phyloP scores from a whole-genome alignment of 139 green algal genomes.

The Tetradesmus obliquus region DNA sequence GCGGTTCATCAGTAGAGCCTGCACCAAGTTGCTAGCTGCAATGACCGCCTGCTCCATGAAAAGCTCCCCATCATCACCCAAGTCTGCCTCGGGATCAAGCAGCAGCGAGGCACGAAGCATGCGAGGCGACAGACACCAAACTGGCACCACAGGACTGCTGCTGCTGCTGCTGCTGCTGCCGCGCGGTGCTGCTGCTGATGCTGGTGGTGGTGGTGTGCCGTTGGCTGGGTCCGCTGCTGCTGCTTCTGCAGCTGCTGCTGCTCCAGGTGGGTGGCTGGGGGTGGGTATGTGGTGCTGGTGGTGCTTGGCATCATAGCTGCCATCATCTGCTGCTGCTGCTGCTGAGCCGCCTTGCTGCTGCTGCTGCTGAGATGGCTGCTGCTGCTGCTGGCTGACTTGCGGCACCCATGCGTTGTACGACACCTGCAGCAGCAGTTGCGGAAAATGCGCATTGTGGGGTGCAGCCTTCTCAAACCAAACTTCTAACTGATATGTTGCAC shows the following conservation, averaged over 20 bases:
- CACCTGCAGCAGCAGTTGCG: background rate
- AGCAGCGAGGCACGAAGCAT: constrained; percentile 61
- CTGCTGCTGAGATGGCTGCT: background rate
- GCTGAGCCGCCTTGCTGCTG: background rate
- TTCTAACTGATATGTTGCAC: no score
- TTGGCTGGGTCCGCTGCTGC: background rate
- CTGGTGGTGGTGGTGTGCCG: background rate
- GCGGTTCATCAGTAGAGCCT: constrained; percentile 80
- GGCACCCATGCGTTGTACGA: background rate
- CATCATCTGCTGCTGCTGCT: constrained; percentile 20
- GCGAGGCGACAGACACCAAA: constrained; percentile 52
- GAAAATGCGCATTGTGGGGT: no score
- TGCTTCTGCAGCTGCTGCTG: constrained; percentile 8
- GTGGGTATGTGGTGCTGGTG: background rate
- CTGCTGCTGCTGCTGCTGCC: constrained; percentile 22
- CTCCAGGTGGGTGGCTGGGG: background rate
- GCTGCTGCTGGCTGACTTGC: background rate
- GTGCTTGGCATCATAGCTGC: background rate
- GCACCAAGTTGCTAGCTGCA: constrained; percentile 67
- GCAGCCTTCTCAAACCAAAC: no score
- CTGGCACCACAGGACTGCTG: background rate
- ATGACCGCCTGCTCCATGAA: constrained; percentile 86
- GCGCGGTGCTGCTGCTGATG: background rate
- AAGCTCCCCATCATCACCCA: constrained; percentile 60
- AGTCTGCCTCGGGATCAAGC: background rate